Conservation (phyloP, 2,329 filamentous ascomycete genomes). For the Claviceps humidiphila region DNA sequence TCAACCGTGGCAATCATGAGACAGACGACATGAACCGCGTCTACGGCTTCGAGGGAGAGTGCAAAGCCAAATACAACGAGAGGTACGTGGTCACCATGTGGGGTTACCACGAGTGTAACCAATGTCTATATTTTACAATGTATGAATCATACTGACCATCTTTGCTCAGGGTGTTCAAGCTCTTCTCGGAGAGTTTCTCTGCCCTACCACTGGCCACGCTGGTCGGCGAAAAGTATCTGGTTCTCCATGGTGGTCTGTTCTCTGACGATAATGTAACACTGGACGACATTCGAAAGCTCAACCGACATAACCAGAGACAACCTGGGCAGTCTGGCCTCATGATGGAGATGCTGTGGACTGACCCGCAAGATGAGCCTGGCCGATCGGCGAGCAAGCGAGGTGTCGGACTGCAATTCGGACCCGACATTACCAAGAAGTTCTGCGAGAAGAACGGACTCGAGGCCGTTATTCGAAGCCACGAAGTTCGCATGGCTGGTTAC, state of each 20-base stretch:
- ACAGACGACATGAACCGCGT: constrained; percentile 99
- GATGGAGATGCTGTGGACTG: constrained; percentile 99
- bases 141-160: not conserved
- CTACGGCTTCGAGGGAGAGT: constrained; percentile 97
- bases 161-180: constrained; percentile 61
- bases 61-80: constrained; percentile 96
- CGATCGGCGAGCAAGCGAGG: constrained; percentile 92
- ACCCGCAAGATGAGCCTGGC: constrained; percentile 75
- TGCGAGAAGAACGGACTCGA: constrained; percentile 92
- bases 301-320: constrained; percentile 81
- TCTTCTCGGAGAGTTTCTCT: constrained; percentile 97
- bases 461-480: constrained; percentile 91
- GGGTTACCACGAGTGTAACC: not conserved
- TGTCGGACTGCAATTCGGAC: constrained; percentile 91
- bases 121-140: not conserved
- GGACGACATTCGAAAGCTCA: constrained; percentile 85
- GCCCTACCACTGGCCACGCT: constrained; percentile 84
- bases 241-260: constrained; percentile 89
- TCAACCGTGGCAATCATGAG: constrained; percentile 97
- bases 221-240: constrained; percentile 80
- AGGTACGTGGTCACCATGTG: constrained; percentile 21
- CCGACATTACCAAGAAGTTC: constrained; percentile 90
- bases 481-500: constrained; percentile 98
- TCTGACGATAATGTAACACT: constrained; percentile 87
- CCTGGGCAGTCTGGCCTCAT: constrained; percentile 89